Base-by-base conservation (phyloP, 1,284 basidiomycete genomes). In the Mycena sp. region DNA sequence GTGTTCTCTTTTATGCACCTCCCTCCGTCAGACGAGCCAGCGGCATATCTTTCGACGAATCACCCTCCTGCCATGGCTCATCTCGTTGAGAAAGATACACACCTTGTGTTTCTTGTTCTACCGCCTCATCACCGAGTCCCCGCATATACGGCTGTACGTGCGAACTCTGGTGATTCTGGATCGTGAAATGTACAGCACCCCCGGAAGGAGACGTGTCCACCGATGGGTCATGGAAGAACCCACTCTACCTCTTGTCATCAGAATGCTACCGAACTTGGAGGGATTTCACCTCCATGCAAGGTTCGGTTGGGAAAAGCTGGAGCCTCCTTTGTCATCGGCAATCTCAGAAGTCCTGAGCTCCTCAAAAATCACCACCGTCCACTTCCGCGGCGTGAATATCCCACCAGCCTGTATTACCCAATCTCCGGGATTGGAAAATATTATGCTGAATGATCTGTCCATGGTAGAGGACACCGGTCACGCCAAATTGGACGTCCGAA, bases 381-480 rank as follows among this genome's bases (percentile, higher is more conserved):
- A 55, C 41, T 44, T 55, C 41, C 29, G 41, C n/a, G 41, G 38
- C 29, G 9, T 44, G 19, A 9, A 17, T 10, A 35, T 45, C 30
- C 53, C 23, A 14, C 11, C 14, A 23, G 44, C 29, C 14, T 45
- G 41, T 17, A 17, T 55, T 17, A 11, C 16, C 3, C 29, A 26
- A 37, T 45, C 53, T 1, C 41, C 53, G 3, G 41, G 29, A 3
- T 19, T 45, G 29, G 19, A 25, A 11, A 14, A 16, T 4, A 7
- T 55, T 12, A 29, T 55, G 12, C 43, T 55, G 11, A 55, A 55
- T 45, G 30, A 35, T 26, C 41, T 45, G n/a, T n/a, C n/a, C n/a
- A n/a, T n/a, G n/a, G n/a, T n/a, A n/a, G n/a, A n/a, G n/a, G n/a
- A n/a, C n/a, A n/a, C n/a, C n/a, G n/a, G n/a, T n/a, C n/a, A n/a